Conservation (phyloP, 345 rosid species). For the Eucalyptus caleyi region DNA sequence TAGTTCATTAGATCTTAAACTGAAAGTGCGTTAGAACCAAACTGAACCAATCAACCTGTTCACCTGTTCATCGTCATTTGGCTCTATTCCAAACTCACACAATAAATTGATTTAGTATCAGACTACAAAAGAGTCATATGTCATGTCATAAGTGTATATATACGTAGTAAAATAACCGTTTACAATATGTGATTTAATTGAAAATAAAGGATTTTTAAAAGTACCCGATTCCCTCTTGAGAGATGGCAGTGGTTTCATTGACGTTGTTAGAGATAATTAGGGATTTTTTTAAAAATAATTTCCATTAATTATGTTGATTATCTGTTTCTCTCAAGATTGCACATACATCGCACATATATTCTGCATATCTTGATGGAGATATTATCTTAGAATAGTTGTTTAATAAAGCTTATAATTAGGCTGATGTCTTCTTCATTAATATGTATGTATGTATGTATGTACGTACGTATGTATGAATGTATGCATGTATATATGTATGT, state of each 20-base stretch:
- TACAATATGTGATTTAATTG: neutral
- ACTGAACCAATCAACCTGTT: neutral
- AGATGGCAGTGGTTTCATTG: neutral
- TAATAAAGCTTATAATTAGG: too few species aligned
- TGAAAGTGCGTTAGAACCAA: neutral
- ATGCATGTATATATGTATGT: too few species aligned
- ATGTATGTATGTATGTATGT: too few species aligned
- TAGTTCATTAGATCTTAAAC: neutral
- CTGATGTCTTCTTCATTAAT: neutral
- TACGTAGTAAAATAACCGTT: neutral
- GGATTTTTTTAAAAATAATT: too few species aligned
- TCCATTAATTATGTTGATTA: neutral
- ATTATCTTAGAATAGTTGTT: neutral
- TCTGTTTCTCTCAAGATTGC: neutral
- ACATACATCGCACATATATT: accelerated
- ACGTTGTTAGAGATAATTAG: neutral
- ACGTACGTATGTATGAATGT: too few species aligned
- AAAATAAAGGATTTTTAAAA: neutral
- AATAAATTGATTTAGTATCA: too few species aligned
- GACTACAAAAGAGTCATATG: neutral
- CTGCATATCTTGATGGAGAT: neutral
- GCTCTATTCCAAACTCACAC: too few species aligned
- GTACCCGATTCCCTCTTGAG: neutral
- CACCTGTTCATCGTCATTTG: neutral
- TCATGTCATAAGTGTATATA: neutral